Evolutionary conservation across 352 stramenopile species (phyloP).

Genomic region (Globisporangium parvum): DNA sequence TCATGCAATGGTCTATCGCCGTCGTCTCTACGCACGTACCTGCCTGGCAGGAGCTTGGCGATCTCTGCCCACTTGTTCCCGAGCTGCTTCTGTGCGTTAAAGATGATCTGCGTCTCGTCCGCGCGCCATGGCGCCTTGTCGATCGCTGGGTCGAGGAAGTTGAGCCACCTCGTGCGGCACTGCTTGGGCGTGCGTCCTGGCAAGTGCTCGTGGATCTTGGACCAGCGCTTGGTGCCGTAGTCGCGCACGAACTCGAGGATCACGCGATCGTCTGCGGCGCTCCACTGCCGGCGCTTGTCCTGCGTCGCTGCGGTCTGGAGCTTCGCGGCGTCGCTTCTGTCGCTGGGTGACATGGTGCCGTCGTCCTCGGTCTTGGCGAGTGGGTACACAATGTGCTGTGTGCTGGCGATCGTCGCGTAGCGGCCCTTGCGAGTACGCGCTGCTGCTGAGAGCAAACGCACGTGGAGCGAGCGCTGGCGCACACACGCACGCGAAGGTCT

Average conservation of each 20-base stretch:
- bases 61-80: constrained; percentile 98
- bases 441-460: too few species aligned
- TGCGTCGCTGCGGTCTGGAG: neutral
- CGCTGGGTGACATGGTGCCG: neutral
- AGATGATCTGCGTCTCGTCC: constrained; percentile 88
- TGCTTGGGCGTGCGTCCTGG: constrained; percentile 94
- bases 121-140: constrained; percentile 90
- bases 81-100: constrained; percentile 51
- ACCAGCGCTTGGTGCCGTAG: constrained; percentile 88
- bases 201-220: constrained; percentile 89
- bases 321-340: neutral
- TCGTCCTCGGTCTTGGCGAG: neutral
- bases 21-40: constrained; percentile 18
- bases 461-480: too few species aligned
- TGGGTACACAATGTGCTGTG: too few species aligned
- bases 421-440: too few species aligned
- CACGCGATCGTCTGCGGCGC: constrained; percentile 46
- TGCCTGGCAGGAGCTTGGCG: constrained; percentile 93
- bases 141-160: constrained; percentile 92
- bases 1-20: neutral
- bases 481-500: too few species aligned
- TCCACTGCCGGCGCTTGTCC: constrained; percentile 62
- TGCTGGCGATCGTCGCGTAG: neutral
- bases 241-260: constrained; percentile 68
- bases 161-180: constrained; percentile 93